Evolutionary conservation across 2,329 filamentous ascomycete genomes (phyloP).

Genomic region (Beauveria caledonica): DNA sequence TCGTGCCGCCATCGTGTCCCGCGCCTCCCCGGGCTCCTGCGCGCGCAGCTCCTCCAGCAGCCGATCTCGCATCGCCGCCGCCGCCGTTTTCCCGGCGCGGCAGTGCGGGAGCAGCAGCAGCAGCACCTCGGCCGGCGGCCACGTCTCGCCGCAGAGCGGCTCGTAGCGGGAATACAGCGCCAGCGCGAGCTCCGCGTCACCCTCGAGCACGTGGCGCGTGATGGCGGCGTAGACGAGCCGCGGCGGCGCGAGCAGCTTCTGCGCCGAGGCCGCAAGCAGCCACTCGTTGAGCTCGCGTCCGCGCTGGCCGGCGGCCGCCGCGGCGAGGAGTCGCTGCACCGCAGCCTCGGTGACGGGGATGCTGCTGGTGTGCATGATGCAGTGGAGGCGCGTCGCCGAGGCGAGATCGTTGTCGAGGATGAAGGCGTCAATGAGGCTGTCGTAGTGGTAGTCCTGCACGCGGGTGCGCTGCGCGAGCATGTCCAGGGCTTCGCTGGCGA

Average conservation of each 20-base stretch:
- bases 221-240: constrained; percentile 2
- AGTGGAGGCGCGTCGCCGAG: constrained; percentile 60
- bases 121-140: not conserved
- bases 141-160: not conserved
- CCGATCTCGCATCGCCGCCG: not conserved
- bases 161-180: not conserved
- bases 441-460: constrained; percentile 65
- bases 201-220: not conserved
- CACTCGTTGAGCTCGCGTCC: not conserved
- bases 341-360: not conserved
- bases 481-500: constrained; percentile 65
- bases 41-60: not conserved
- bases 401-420: constrained; percentile 49
- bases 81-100: not conserved
- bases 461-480: constrained; percentile 30
- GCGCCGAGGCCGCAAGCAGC: not conserved
- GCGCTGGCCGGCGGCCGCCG: constrained; percentile 27
- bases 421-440: constrained; percentile 68
- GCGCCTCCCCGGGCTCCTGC: not conserved
- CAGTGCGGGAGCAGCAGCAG: constrained; percentile 1
- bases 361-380: constrained; percentile 56
- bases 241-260: not conserved
- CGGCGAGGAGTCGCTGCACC: not conserved
- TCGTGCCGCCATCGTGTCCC: not conserved
- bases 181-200: not conserved